Base-by-base conservation (phyloP, 75 land plant genomes). In the Pinus tabuliformis region DNA sequence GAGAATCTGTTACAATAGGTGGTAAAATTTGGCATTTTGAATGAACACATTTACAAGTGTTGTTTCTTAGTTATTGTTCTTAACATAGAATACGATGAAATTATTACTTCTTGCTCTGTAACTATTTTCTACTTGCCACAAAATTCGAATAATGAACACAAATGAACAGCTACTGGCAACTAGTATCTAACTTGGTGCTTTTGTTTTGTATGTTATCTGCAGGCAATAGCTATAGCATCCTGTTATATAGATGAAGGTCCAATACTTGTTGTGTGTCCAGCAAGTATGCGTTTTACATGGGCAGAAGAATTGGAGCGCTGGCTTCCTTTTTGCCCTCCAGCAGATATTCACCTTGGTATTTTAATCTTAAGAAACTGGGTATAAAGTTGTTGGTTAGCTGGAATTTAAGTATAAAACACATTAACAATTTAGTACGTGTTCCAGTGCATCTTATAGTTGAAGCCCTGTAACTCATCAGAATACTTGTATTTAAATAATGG, bases 241-340 rank as follows among this genome's bases (percentile, higher is more conserved):
- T 96, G 99, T 77, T 94, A 90, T 77, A 77, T 79, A 80, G 70
- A 84, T 56, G 91, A 94, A 70, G 98, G 98, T 28, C 82, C 95
- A 18, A 68, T 92, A 30, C 89, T 96, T 73, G 88, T 96, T 80
- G 89, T 92, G 39, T 96, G 99, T 79, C 99, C 99, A 72, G 99
- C 99, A 66, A 85, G 93, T 75, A 79, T 96, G 76, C 84, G 99
- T 20, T 86, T 75, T 79, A 79, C 92, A 58, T 96, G 99, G 99
- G 99, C 99, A 13, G 99, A 96, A 77, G 99, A 96, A 70, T 74
- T 96, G 68, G 99, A 96, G 81, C 90, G 87, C 20, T 96, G 99
- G 99, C 90, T 96, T 85, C 94, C 95, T 16, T 85, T 78, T 73
- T 83, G 90, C 77, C 76, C 83, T 45, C 99, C 99, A 28, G 18